Percentiles rank a stretch among this genome's conserved stretches.
These are phyloP conservation scores for Pyrus communis DNA, from an alignment of 306 rosid genomes.

Conservation along the genomic window DNA sequence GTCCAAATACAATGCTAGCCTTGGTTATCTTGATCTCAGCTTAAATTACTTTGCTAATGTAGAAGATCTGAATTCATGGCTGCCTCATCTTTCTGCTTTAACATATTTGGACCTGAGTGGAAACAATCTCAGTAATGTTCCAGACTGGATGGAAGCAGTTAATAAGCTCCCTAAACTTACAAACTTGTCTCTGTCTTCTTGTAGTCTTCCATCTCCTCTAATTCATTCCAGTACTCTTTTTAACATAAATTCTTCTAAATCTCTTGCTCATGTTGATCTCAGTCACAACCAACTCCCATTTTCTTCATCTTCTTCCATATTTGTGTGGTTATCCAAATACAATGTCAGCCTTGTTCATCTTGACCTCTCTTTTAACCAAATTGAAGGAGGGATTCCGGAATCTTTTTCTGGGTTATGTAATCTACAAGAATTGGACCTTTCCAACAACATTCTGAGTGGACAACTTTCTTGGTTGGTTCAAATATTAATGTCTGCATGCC, in stretches of 20 bases:
- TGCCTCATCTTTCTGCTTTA: constrained; percentile 4
- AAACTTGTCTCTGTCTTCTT: background rate
- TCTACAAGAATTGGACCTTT: no score
- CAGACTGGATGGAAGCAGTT: background rate
- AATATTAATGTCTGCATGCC: no score
- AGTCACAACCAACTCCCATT: accelerated
- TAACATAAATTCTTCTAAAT: background rate
- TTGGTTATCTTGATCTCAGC: background rate
- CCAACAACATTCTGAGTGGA: no score
- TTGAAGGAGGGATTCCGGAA: no score
- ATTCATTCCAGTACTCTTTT: background rate
- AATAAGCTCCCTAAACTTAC: background rate
- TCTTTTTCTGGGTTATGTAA: no score
- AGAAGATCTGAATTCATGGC: background rate
- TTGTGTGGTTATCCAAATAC: no score
- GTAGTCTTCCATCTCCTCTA: background rate
- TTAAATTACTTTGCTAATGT: accelerated
- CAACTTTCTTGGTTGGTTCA: no score
- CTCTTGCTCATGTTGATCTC: background rate
- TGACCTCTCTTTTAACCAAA: background rate
- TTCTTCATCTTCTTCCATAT: background rate
- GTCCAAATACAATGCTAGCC: background rate
- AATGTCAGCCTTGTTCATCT: background rate
- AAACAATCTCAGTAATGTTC: background rate
- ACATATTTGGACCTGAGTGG: background rate